A percentile compares a stretch with the other conserved stretches of the same genome.
Evolutionary conservation across 352 stramenopile genomes (phyloP).

Genomic region (Phytophthora kernoviae): DNA sequence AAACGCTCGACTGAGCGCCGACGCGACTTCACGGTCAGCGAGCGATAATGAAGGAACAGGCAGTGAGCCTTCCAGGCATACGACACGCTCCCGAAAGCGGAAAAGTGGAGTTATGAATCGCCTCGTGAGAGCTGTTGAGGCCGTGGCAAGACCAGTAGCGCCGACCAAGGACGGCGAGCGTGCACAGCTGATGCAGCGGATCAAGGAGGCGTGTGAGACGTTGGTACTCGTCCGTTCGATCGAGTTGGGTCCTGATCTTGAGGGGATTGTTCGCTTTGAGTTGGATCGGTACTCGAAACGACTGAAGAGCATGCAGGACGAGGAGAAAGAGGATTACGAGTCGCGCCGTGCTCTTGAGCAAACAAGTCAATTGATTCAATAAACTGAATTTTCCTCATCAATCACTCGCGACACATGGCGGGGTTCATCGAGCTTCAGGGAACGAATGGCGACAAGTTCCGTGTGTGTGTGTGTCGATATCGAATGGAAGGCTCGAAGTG

Average conservation of each 20-base stretch:
- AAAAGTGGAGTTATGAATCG: neutral
- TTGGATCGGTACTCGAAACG: neutral
- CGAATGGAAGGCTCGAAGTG: too few species aligned
- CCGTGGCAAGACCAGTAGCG: neutral
- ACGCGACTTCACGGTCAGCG: neutral
- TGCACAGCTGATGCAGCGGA: neutral
- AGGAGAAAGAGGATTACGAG: neutral
- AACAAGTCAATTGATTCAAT: neutral
- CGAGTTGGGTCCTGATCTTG: neutral
- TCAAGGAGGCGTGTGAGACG: constrained; percentile 1
- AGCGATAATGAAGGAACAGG: neutral
- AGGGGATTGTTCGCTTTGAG: neutral
- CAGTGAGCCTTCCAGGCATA: neutral
- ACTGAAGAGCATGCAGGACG: neutral
- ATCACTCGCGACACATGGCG: too few species aligned
- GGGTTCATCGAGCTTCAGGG: too few species aligned
- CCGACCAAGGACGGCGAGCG: neutral
- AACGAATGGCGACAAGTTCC: too few species aligned
- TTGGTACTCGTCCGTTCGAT: neutral
- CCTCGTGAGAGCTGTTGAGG: neutral
- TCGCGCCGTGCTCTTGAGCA: neutral
- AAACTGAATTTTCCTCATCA: too few species aligned
- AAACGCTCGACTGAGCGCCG: neutral
- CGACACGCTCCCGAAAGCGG: neutral
- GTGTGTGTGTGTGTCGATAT: too few species aligned